A percentile compares a stretch with the other conserved stretches of the same genome.
Evolutionary conservation across 257 asterid species (phyloP).

Genomic region (Ehretia macrophylla): DNA sequence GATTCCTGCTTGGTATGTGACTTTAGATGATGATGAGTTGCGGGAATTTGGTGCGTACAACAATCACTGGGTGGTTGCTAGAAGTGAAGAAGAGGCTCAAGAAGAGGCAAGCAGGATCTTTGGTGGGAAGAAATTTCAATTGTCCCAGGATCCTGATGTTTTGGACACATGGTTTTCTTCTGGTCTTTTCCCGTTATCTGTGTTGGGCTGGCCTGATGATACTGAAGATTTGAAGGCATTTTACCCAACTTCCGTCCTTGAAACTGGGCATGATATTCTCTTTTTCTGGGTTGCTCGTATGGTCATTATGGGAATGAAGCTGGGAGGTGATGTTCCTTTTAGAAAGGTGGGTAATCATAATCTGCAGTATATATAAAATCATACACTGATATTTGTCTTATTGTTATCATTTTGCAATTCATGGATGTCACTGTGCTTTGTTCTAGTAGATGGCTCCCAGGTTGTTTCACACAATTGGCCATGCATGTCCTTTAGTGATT

Average conservation of each 20-base stretch:
- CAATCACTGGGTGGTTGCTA: conserved; percentile 83
- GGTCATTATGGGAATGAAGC: conserved; percentile 97
- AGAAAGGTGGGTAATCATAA: conserved; percentile 49
- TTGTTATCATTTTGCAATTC: too few species aligned
- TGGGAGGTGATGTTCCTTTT: conserved; percentile 93
- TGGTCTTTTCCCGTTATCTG: conserved; percentile 86
- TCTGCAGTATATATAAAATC: neutral
- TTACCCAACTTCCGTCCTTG: conserved; percentile 90
- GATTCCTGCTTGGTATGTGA: conserved; percentile 88
- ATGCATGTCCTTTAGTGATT: too few species aligned
- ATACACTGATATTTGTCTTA: neutral
- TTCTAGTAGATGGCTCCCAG: too few species aligned
- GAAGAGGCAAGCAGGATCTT: conserved; percentile 52
- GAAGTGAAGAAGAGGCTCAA: conserved; percentile 65
- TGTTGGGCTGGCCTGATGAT: conserved; percentile 92
- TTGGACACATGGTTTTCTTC: conserved; percentile 98
- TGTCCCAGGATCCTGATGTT: conserved; percentile 85
- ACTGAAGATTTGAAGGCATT: conserved; percentile 71
- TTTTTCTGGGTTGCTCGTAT: conserved; percentile 98
- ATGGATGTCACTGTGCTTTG: too few species aligned
- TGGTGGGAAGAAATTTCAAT: conserved; percentile 58
- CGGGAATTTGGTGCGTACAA: conserved; percentile 63
- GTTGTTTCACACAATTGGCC: too few species aligned
- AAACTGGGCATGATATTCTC: conserved; percentile 93
- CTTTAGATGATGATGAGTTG: conserved; percentile 62